Evolutionary conservation across 768 basidiomycete species (phyloP).

Genomic region (Auriculariales sp.): DNA sequence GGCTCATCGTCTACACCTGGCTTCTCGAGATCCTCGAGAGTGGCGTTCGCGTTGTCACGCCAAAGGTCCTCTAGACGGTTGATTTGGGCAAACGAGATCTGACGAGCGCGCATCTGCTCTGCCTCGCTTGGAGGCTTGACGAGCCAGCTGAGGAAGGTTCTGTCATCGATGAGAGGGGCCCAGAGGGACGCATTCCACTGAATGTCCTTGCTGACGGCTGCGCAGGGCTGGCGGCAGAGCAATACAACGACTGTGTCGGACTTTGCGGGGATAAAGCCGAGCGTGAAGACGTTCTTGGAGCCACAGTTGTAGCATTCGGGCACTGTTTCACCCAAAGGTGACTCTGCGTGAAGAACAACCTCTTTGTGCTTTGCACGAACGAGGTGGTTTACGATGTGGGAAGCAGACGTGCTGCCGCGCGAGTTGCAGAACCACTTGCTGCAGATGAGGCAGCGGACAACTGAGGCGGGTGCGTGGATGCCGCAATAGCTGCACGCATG

Average conservation of each 20-base stretch:
- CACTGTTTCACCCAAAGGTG: constrained; percentile 89
- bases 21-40: constrained; percentile 91
- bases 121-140: constrained; percentile 95
- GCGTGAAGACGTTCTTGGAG: constrained; percentile 98
- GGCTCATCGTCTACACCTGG: constrained; percentile 97
- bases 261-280: constrained; percentile 98
- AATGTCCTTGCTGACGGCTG: constrained; percentile 92
- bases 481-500: constrained; percentile 99
- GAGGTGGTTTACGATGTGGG: constrained; percentile 97
- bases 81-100: constrained; percentile 94
- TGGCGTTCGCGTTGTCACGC: constrained; percentile 91
- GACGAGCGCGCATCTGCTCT: constrained; percentile 89
- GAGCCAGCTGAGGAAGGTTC: constrained; percentile 97
- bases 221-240: constrained; percentile 95
- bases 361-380: constrained; percentile 99
- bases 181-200: constrained; percentile 97
- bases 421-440: constrained; percentile 99
- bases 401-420: constrained; percentile 91
- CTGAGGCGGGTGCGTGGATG: constrained; percentile 92
- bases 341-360: constrained; percentile 89
- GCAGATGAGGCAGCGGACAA: constrained; percentile 88
- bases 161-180: constrained; percentile 97
- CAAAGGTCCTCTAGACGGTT: constrained; percentile 95
- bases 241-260: constrained; percentile 97
- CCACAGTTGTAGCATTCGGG: constrained; percentile 99